Conservation (phyloP, 1,139 yeast species). For the Geotrichum citri-aurantii region DNA sequence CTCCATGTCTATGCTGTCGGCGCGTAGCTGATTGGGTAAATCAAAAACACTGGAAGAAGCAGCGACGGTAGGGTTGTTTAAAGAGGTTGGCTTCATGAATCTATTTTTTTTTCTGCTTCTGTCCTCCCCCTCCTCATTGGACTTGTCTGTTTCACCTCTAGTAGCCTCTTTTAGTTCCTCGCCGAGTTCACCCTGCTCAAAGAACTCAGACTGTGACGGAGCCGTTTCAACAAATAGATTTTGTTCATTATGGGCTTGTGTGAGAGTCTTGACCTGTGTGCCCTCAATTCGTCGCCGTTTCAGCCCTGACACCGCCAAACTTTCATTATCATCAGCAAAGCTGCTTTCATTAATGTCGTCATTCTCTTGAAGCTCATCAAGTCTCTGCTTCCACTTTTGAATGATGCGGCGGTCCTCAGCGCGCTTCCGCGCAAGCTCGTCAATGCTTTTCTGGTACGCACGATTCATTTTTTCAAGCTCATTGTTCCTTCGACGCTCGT, state of each 20-base stretch:
- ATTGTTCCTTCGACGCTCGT: neutral
- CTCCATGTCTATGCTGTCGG: constrained; percentile 8
- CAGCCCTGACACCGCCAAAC: neutral
- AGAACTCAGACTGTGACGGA: neutral
- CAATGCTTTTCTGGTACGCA: constrained; percentile 1
- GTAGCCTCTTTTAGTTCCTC: neutral
- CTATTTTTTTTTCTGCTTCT: neutral
- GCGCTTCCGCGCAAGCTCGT: constrained; percentile 3
- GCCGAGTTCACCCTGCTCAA: neutral
- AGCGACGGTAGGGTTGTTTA: neutral
- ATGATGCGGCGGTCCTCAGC: constrained; percentile 7
- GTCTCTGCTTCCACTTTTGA: constrained; percentile 3
- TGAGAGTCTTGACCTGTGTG: neutral
- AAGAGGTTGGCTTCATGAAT: neutral
- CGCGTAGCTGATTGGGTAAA: neutral
- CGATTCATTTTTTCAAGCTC: constrained; percentile 1
- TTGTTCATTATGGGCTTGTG: neutral
- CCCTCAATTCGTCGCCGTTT: neutral
- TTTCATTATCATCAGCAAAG: neutral
- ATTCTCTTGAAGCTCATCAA: neutral
- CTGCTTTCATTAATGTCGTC: neutral
- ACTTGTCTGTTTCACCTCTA: neutral
- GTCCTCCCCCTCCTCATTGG: neutral
- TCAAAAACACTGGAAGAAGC: neutral
- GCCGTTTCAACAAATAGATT: neutral